A percentile compares a stretch with the other conserved stretches of the same genome.
Evolutionary conservation across 208 protist species (phyloP).

Genomic region (Angomonas deanei): DNA sequence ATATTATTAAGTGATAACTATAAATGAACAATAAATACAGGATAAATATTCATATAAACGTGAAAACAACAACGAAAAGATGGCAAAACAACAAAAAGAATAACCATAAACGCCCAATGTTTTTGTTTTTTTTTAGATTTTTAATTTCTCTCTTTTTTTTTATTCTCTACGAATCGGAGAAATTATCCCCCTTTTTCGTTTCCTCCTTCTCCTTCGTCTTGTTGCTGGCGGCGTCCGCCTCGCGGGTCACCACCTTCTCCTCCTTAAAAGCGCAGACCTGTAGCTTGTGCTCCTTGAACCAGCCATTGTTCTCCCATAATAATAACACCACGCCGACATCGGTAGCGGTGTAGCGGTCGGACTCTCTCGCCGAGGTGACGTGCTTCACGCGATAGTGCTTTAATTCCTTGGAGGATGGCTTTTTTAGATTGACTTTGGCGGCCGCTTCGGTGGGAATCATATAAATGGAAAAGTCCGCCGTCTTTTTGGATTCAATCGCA

Average conservation of each 20-base stretch:
- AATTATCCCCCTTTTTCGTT: too few species aligned
- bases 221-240: neutral
- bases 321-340: slow-evolving; percentile 52
- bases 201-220: too few species aligned
- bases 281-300: slow-evolving; percentile 37
- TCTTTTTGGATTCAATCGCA: slow-evolving; percentile 5
- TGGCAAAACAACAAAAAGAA: too few species aligned
- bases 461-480: slow-evolving; percentile 9
- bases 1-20: too few species aligned
- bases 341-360: slow-evolving; percentile 36
- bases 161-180: too few species aligned
- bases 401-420: slow-evolving; percentile 23
- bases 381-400: slow-evolving; percentile 22
- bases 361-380: slow-evolving; percentile 15
- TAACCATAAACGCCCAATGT: too few species aligned
- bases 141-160: too few species aligned
- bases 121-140: too few species aligned
- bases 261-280: slow-evolving; percentile 63
- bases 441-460: slow-evolving; percentile 22
- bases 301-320: slow-evolving; percentile 57
- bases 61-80: too few species aligned
- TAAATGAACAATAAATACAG: too few species aligned
- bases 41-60: too few species aligned
- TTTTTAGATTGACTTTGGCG: slow-evolving; percentile 8
- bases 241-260: neutral